These are phyloP conservation scores for Mucor racemosus DNA, from an alignment of 371 early-diverging fungal genomes.

Conservation along the genomic window DNA sequence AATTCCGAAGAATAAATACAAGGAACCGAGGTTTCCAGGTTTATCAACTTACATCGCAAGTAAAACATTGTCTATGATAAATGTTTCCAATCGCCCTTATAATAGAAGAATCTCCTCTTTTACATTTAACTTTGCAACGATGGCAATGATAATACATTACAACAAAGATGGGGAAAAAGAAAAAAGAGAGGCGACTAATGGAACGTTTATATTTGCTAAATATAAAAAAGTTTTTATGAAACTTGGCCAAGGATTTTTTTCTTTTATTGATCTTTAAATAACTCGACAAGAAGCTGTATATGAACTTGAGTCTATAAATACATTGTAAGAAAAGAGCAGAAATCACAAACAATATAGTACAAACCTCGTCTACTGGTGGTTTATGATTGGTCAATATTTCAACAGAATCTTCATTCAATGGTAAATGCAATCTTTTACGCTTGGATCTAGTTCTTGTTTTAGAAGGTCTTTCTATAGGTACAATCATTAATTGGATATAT, in stretches of 20 bases:
- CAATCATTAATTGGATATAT: constrained; percentile 22
- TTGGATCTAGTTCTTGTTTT: constrained; percentile 20
- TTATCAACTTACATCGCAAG: constrained; percentile 29
- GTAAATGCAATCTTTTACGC: constrained; percentile 20
- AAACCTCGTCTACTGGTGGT: constrained; percentile 21
- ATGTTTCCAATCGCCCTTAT: constrained; percentile 24
- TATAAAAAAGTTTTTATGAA: no score
- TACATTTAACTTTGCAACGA: constrained; percentile 21
- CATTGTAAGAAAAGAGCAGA: neutral
- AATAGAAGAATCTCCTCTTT: constrained; percentile 23
- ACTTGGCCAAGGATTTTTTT: neutral
- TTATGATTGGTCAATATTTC: neutral
- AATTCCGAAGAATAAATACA: neutral
- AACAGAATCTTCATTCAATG: constrained; percentile 16
- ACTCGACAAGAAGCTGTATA: constrained; percentile 4
- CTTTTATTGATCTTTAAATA: neutral
- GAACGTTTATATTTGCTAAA: neutral
- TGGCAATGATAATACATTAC: constrained; percentile 18
- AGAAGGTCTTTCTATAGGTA: neutral
- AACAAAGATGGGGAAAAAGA: neutral
- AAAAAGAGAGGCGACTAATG: neutral
- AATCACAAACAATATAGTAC: neutral
- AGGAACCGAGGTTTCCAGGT: neutral
- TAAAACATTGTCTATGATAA: constrained; percentile 35
- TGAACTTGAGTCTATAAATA: constrained; percentile 19